Conservation (phyloP, 2,329 filamentous ascomycete genomes). For the Aspergillus ruber region DNA sequence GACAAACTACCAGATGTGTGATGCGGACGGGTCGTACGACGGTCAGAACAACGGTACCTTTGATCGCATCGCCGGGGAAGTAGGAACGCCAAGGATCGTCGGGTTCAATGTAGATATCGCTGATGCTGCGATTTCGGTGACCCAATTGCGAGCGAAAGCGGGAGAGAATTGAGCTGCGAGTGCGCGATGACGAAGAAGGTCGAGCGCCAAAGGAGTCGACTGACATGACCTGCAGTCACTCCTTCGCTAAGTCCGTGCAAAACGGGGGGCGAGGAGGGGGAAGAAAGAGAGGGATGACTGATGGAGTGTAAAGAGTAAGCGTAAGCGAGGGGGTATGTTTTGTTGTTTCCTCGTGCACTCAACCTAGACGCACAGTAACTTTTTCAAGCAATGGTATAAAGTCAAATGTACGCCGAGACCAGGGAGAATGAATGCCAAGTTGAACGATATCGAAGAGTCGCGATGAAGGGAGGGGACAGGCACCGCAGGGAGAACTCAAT, state of each 20-base stretch:
- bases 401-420: not conserved
- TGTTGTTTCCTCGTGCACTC: not conserved
- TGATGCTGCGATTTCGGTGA: conserved; percentile 48
- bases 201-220: conserved; percentile 28
- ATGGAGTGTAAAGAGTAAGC: not conserved
- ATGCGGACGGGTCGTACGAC: conserved; percentile 56
- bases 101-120: conserved; percentile 56
- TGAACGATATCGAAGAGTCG: not conserved
- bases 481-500: conserved; percentile 6
- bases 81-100: conserved; percentile 60
- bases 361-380: not conserved
- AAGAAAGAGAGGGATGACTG: conserved; percentile 5
- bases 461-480: not conserved
- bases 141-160: conserved; percentile 52
- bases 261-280: conserved; percentile 4
- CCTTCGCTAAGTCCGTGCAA: conserved; percentile 29
- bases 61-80: conserved; percentile 56
- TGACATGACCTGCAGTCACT: conserved; percentile 35
- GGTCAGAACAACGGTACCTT: conserved; percentile 54
- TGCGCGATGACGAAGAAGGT: conserved; percentile 31
- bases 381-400: not conserved
- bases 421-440: not conserved
- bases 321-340: not conserved
- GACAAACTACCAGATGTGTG: conserved; percentile 57
- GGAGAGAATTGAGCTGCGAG: conserved; percentile 42